These are phyloP conservation scores for Leccinum olivaceopallidum DNA, from an alignment of 768 basidiomycete species.

Conservation along the genomic window DNA sequence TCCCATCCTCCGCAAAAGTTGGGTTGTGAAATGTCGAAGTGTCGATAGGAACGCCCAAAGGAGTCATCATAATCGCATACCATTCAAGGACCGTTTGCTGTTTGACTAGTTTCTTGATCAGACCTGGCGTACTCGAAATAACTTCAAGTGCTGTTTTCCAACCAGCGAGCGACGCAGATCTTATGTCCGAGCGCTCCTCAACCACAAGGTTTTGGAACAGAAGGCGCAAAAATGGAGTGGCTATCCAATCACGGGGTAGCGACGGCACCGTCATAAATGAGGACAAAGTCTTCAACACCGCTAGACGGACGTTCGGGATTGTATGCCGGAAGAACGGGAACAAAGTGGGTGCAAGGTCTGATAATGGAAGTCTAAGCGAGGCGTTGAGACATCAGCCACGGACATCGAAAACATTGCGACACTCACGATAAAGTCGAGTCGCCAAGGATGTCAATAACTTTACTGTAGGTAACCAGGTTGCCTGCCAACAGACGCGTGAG, in stretches of 20 bases:
- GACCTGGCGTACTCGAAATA: slow-evolving; percentile 44
- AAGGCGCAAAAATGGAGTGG: slow-evolving; percentile 72
- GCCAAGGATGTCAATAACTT: slow-evolving; percentile 76
- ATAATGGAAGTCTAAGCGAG: slow-evolving; percentile 64
- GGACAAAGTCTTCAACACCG: slow-evolving; percentile 86
- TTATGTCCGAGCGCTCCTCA: slow-evolving; percentile 87
- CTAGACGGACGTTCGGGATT: slow-evolving; percentile 87
- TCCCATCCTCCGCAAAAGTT: slow-evolving; percentile 46
- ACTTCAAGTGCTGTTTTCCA: slow-evolving; percentile 74
- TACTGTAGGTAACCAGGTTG: slow-evolving; percentile 74
- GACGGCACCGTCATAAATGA: slow-evolving; percentile 81
- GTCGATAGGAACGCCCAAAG: slow-evolving; percentile 80
- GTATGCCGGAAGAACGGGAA: slow-evolving; percentile 99
- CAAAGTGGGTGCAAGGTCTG: slow-evolving; percentile 80
- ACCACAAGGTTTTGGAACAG: slow-evolving; percentile 93
- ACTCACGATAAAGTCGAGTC: slow-evolving; percentile 71
- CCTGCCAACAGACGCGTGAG: slow-evolving; percentile 44
- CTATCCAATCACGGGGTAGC: slow-evolving; percentile 80
- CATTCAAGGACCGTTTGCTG: slow-evolving; percentile 73
- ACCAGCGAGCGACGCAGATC: slow-evolving; percentile 65
- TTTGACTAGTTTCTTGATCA: slow-evolving; percentile 53
- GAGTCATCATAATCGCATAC: slow-evolving; percentile 89
- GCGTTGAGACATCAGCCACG: slow-evolving; percentile 6
- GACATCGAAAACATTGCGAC: not conserved
- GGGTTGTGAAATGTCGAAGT: slow-evolving; percentile 67